A percentile compares a stretch with the other conserved stretches of the same genome.
Conservation (phyloP, 352 stramenopile genomes). For the Phytophthora aleatoria region DNA sequence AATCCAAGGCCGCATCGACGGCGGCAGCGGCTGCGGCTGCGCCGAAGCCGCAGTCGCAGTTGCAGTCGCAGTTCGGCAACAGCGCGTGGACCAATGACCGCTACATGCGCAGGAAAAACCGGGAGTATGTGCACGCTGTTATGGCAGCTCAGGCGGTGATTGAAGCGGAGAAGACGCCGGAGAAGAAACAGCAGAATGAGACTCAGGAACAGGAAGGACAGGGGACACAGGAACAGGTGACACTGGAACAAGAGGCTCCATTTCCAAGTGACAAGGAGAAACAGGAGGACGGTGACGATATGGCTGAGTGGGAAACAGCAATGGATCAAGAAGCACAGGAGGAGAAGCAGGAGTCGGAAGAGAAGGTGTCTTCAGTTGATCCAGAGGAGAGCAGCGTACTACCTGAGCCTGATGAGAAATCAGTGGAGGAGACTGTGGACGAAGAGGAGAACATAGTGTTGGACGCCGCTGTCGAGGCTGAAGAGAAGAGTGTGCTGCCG, state of each 20-base stretch:
- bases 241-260: not conserved
- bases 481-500: slow-evolving; percentile 2
- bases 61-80: not conserved
- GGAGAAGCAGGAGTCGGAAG: not conserved
- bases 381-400: not conserved
- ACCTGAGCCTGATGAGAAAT: not conserved
- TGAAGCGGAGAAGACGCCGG: not conserved
- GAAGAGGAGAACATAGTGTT: not conserved
- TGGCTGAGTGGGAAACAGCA: not conserved
- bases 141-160: slow-evolving; percentile 4
- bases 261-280: not conserved
- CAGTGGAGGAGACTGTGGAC: slow-evolving; percentile 10
- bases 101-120: slow-evolving; percentile 38
- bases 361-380: not conserved
- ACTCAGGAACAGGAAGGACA: not conserved
- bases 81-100: slow-evolving; percentile 11
- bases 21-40: not conserved
- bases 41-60: not conserved
- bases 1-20: not conserved
- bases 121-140: slow-evolving; percentile 28
- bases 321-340: not conserved
- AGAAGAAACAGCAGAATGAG: slow-evolving; percentile 1
- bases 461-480: not conserved
- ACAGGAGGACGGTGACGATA: not conserved
- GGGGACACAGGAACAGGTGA: not conserved